phyloP scores from a whole-genome alignment of 2,329 filamentous ascomycete genomes.

The Aspergillus fumigatiaffinis region DNA sequence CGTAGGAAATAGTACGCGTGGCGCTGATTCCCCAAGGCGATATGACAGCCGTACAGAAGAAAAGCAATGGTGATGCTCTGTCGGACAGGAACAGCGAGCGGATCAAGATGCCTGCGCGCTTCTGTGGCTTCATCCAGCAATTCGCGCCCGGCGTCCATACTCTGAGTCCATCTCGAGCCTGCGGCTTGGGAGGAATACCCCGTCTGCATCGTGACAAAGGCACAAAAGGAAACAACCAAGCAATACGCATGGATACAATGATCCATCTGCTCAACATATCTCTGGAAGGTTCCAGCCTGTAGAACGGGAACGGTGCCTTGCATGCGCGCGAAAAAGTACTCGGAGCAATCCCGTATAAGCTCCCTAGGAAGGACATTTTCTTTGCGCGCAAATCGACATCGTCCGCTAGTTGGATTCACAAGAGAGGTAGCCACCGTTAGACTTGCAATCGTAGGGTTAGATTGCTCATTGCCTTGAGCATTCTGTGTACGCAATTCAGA shows the following conservation, averaged over 20 bases:
- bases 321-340: conserved; percentile 21
- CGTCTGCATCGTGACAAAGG: conserved; percentile 30
- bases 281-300: conserved; percentile 16
- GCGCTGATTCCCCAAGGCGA: conserved; percentile 63
- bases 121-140: conserved; percentile 27
- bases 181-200: conserved; percentile 6
- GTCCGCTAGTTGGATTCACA: neutral
- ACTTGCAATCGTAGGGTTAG: neutral
- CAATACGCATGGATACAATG: conserved; percentile 23
- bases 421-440: neutral
- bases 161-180: neutral
- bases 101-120: conserved; percentile 17
- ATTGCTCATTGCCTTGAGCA: neutral
- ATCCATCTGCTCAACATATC: conserved; percentile 18
- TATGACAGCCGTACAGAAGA: conserved; percentile 66
- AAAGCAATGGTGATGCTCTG: conserved; percentile 60
- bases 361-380: conserved; percentile 5
- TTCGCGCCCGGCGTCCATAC: conserved; percentile 8
- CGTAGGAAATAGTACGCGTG: conserved; percentile 70
- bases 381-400: conserved; percentile 3
- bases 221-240: conserved; percentile 35
- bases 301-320: conserved; percentile 28
- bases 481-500: conserved; percentile 12
- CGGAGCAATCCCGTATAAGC: conserved; percentile 13
- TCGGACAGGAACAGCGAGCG: conserved; percentile 17